These are phyloP conservation scores for Phoma sp. DNA, from an alignment of 2,329 filamentous ascomycete species.

Conservation along the genomic window DNA sequence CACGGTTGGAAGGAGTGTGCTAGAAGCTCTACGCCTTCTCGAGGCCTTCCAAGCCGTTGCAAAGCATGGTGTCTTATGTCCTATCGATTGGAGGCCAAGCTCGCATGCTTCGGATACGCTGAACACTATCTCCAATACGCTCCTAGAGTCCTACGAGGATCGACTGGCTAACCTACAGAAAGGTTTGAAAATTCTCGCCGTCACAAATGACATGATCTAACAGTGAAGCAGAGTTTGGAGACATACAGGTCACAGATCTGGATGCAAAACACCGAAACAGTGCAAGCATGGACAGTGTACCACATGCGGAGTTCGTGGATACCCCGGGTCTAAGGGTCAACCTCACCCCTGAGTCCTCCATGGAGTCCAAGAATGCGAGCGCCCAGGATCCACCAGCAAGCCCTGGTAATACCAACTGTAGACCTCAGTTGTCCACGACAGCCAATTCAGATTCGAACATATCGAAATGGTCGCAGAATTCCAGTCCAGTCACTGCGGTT, in stretches of 20 bases:
- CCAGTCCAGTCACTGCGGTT: conserved; percentile 7
- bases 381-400: conserved; percentile 4
- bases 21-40: conserved; percentile 40
- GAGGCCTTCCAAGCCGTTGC: conserved; percentile 43
- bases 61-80: conserved; percentile 41
- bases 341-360: neutral
- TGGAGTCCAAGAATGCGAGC: too few species aligned
- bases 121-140: conserved; percentile 35
- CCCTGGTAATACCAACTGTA: neutral
- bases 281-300: neutral
- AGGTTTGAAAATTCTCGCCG: neutral
- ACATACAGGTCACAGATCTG: conserved; percentile 27
- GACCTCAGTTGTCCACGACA: neutral
- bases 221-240: conserved; percentile 25
- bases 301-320: conserved; percentile 8
- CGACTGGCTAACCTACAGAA: conserved; percentile 35
- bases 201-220: neutral
- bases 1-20: conserved; percentile 39
- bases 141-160: conserved; percentile 37
- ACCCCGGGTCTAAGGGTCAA: neutral
- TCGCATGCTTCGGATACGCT: conserved; percentile 25
- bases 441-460: neutral
- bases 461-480: neutral
- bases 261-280: conserved; percentile 17
- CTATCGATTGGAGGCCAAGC: conserved; percentile 40